Evolutionary conservation across 768 basidiomycete species (phyloP).

Genomic region (Trametes elegans): DNA sequence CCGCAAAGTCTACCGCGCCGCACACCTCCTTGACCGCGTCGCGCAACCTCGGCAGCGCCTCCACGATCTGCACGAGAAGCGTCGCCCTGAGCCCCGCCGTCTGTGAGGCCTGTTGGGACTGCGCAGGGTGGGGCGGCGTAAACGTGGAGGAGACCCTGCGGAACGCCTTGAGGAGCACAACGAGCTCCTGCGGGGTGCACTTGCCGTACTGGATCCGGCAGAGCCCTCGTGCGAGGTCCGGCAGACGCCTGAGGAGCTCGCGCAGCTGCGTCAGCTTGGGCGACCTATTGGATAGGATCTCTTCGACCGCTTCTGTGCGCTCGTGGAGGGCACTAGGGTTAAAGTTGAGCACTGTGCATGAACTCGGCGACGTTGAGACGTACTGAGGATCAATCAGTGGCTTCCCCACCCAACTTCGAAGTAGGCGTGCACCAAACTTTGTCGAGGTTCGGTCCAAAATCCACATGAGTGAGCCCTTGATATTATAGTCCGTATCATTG

Average conservation of each 20-base stretch:
- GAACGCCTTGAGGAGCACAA: conserved; percentile 72
- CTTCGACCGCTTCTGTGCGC: conserved; percentile 82
- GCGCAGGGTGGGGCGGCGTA: conserved; percentile 27
- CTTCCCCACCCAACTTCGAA: conserved; percentile 83
- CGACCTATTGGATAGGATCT: conserved; percentile 64
- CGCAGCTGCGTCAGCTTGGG: conserved; percentile 67
- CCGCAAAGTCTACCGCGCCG: conserved; percentile 53
- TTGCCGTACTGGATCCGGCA: conserved; percentile 90
- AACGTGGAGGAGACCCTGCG: conserved; percentile 67
- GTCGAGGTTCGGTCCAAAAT: conserved; percentile 87
- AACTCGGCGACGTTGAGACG: too few species aligned
- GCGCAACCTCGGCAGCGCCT: conserved; percentile 63
- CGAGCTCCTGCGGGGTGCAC: conserved; percentile 85
- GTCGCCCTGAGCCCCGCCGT: conserved; percentile 50
- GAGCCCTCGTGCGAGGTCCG: conserved; percentile 85
- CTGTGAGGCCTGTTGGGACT: conserved; percentile 35
- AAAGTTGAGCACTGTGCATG: too few species aligned
- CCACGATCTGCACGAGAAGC: conserved; percentile 70
- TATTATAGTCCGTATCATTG: conserved; percentile 79
- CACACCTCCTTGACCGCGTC: conserved; percentile 54
- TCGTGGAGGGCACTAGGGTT: conserved; percentile 70
- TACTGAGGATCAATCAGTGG: conserved; percentile 77
- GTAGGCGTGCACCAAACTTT: conserved; percentile 80
- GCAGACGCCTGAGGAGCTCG: conserved; percentile 67
- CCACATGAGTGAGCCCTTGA: conserved; percentile 78